phyloP scores from a whole-genome alignment of 2,329 filamentous ascomycete genomes.

The Xylariaceae sp. region DNA sequence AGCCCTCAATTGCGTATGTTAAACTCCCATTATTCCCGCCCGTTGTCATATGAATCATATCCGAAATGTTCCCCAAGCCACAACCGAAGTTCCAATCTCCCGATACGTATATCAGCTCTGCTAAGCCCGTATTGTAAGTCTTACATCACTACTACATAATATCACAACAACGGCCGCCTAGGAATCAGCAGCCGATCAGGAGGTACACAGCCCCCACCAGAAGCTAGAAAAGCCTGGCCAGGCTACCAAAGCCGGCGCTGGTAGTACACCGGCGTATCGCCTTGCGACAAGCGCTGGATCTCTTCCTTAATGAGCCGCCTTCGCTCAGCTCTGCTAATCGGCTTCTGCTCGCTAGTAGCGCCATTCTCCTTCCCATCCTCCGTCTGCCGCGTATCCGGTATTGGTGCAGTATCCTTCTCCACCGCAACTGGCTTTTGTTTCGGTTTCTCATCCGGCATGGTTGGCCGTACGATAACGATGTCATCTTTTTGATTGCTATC shows the following conservation, averaged over 20 bases:
- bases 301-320: constrained; percentile 62
- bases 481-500: constrained; percentile 23
- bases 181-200: background rate
- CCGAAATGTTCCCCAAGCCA: constrained; percentile 1
- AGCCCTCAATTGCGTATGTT: constrained; percentile 9
- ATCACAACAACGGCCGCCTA: background rate
- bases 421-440: constrained; percentile 14
- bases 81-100: background rate
- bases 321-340: constrained; percentile 55
- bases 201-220: background rate
- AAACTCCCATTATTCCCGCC: background rate
- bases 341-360: constrained; percentile 46
- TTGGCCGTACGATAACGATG: constrained; percentile 43
- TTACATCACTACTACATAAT: background rate
- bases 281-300: constrained; percentile 51
- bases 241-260: constrained; percentile 57
- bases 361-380: constrained; percentile 26
- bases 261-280: constrained; percentile 52
- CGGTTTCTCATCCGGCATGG: constrained; percentile 30
- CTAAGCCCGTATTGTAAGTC: background rate
- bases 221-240: background rate
- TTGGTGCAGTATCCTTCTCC: constrained; percentile 6
- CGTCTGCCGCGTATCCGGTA: constrained; percentile 10
- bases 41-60: constrained; percentile 14
- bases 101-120: background rate